Evolutionary conservation across 1,284 basidiomycete species (phyloP).

Genomic region (Inonotus hispidus): DNA sequence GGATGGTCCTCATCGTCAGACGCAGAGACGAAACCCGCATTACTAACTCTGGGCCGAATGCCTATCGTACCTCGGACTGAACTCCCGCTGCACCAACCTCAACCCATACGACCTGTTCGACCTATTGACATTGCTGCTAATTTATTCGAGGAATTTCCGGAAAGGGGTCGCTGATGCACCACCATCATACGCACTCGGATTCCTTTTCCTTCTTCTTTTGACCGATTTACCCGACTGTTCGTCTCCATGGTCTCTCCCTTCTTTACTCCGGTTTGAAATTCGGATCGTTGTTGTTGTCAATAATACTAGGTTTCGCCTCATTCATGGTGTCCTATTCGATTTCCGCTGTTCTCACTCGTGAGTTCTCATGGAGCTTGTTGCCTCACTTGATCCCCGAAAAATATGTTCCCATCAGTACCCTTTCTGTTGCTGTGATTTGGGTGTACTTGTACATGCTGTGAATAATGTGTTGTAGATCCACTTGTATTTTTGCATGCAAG

Average conservation of each 20-base stretch:
- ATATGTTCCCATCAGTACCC: neutral
- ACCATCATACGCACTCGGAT: neutral
- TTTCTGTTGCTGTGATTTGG: neutral
- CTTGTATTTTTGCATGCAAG: neutral
- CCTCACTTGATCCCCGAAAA: neutral
- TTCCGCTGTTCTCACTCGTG: neutral
- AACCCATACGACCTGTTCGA: slow-evolving; percentile 13
- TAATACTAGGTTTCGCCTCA: neutral
- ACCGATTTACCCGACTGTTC: neutral
- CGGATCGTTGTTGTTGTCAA: neutral
- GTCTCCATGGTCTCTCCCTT: neutral
- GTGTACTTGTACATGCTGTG: slow-evolving; percentile 1
- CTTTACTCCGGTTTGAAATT: neutral
- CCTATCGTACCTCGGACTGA: neutral
- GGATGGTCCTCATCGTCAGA: slow-evolving; percentile 13
- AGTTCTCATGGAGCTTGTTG: neutral
- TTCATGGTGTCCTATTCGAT: neutral
- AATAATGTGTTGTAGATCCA: neutral
- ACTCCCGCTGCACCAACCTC: slow-evolving; percentile 14
- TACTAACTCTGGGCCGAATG: neutral
- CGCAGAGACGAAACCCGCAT: neutral
- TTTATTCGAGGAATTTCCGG: slow-evolving; percentile 2
- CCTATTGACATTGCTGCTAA: slow-evolving; percentile 2
- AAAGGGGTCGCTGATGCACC: neutral
- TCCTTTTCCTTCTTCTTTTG: neutral